A percentile compares a stretch with the other conserved stretches of the same genome.
phyloP scores from a whole-genome alignment of 2,329 filamentous ascomycete genomes.

The Aspergillus spinulosporus region DNA sequence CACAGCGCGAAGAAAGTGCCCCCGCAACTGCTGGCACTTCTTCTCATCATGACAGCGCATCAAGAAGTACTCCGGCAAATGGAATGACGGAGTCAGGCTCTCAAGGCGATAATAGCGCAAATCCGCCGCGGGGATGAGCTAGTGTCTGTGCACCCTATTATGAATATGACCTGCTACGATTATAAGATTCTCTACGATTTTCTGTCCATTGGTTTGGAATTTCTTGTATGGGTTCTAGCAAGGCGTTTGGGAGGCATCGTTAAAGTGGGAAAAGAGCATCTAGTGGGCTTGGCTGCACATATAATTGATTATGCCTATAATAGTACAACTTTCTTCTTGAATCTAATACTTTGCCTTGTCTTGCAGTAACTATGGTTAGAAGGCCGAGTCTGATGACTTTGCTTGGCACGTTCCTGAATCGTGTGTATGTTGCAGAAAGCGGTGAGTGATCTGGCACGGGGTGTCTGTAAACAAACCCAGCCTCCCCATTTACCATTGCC shows the following conservation, averaged over 20 bases:
- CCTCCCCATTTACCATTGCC: conserved; percentile 23
- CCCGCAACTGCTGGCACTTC: background rate
- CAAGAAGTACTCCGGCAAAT: background rate
- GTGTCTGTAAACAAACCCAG: conserved; percentile 21
- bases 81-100: background rate
- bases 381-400: background rate
- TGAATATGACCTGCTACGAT: conserved; percentile 17
- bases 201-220: conserved; percentile 5
- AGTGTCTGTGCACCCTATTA: conserved; percentile 7
- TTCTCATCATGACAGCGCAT: background rate
- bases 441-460: conserved; percentile 9
- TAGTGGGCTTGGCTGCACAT: conserved; percentile 9
- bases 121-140: background rate
- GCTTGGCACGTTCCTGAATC: background rate
- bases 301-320: conserved; percentile 1
- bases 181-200: conserved; percentile 16
- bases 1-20: conserved; percentile 12
- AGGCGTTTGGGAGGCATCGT: conserved; percentile 27
- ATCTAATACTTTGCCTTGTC: background rate
- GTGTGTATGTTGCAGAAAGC: background rate
- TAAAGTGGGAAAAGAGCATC: background rate
- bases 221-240: conserved; percentile 22
- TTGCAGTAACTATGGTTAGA: background rate
- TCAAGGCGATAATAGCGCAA: background rate
- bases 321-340: background rate